Base-by-base conservation (phyloP, 176 grass and related monocot genomes). In the Triticum timopheevii region DNA sequence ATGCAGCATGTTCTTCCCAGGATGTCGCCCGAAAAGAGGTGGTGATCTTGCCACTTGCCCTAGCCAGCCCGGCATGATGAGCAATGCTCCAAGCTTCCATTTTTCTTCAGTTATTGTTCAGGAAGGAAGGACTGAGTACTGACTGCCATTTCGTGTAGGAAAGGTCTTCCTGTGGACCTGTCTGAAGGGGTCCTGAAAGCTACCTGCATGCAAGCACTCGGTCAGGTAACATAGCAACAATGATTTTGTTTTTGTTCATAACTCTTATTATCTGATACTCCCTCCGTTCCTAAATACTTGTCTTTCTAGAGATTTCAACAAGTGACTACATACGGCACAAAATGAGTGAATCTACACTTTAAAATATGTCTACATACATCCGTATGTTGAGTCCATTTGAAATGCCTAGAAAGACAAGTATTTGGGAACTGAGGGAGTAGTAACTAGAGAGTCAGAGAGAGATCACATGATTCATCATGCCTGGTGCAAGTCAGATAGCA, bases 151-250 rank as follows among this genome's bases (percentile, higher is more conserved):
- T 82, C 69, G 80, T 93, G 86, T 89, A 95, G 90, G 89, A 98
- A 92, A 93, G 93, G 91, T 87, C 92, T 98, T 61, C 96, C 91
- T 28, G 72, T 95, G 70, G 96, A 98, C 86, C 88, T 98, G 69
- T 79, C 88, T 83, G 91, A 98, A 92, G 90, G 81, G 82, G 85
- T 92, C 71, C 84, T 98, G 85, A 91, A 79, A 88, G 91, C 93
- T 87, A 85, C 93, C 69, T 90, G 93, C 78, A 90, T 92, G 89
- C 93, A 98, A 82, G 93, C 95, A 25, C 77, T 98, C 39, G 95
- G 95, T 73, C 95, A 95, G 82, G 95, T 98, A 95, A 73, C 13
- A 13, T 17, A 52, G 22, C 19, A 58, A 1, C 13, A 23, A 34
- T 82, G 20, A 13, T 31, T 34, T 61, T 88, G 15, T 64, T 35